phyloP scores from a whole-genome alignment of 1,284 basidiomycete genomes.

The Apiotrichum porosum region DNA sequence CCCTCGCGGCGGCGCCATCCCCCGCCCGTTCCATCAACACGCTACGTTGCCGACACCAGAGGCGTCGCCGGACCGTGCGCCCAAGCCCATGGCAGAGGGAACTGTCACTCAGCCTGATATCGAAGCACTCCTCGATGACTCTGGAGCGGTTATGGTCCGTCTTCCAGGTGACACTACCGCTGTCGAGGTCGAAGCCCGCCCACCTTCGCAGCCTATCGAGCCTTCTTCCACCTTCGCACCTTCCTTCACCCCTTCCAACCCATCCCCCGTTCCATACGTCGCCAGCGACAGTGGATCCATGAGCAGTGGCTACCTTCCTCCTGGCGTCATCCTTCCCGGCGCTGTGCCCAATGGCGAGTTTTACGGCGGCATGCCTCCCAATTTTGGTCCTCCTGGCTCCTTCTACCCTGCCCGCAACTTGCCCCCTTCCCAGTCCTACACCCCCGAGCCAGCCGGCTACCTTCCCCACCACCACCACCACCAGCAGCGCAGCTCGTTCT shows the following conservation, averaged over 20 bases:
- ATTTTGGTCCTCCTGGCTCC: constrained; percentile 25
- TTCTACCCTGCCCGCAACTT: constrained; percentile 1
- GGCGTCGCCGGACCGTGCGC: constrained; percentile 12
- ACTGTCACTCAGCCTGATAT: constrained; percentile 19
- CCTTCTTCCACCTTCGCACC: constrained; percentile 6
- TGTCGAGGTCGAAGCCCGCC: constrained; percentile 4
- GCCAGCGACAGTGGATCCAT: constrained; percentile 35
- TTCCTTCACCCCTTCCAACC: constrained; percentile 13
- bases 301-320: constrained; percentile 14
- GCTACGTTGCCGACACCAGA: constrained; percentile 16
- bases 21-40: constrained; percentile 1
- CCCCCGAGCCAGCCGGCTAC: constrained; percentile 10
- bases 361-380: constrained; percentile 61
- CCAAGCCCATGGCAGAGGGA: constrained; percentile 5
- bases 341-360: constrained; percentile 56
- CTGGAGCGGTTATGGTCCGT: constrained; percentile 28
- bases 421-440: constrained; percentile 14
- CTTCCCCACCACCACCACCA: constrained; percentile 11
- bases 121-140: constrained; percentile 24
- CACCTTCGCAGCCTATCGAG: constrained; percentile 5
- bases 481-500: constrained; percentile 24
- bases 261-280: constrained; percentile 10
- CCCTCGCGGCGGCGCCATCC: constrained; percentile 1
- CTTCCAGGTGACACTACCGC: constrained; percentile 25
- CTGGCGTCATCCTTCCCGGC: no score